Evolutionary conservation across 345 rosid genomes (phyloP).

Genomic region (Gossypium longicalyx): DNA sequence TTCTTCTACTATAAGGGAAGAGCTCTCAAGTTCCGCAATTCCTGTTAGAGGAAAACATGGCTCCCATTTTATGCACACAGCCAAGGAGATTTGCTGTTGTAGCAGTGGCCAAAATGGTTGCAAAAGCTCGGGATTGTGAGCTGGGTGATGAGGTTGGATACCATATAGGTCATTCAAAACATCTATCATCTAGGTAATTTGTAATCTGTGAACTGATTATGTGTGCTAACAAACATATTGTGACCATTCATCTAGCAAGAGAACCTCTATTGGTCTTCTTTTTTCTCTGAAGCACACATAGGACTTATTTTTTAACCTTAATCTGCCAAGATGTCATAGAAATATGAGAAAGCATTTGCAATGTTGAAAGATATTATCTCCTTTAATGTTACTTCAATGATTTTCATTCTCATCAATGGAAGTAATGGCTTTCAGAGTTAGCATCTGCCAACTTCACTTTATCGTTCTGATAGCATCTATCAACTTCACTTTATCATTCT

Average conservation of each 20-base stretch:
- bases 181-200: constrained; percentile 51
- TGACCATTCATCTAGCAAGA: neutral
- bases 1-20: constrained; percentile 50
- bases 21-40: constrained; percentile 97
- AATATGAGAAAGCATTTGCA: neutral
- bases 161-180: constrained; percentile 87
- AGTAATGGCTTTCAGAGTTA: constrained; percentile 2
- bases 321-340: neutral
- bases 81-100: constrained; percentile 97
- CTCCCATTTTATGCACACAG: constrained; percentile 80
- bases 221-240: neutral
- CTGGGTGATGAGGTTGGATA: constrained; percentile 88
- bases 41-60: constrained; percentile 63
- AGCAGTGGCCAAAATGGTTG: constrained; percentile 93
- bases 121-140: constrained; percentile 70
- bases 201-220: neutral
- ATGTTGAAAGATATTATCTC: neutral
- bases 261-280: neutral
- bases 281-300: neutral
- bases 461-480: neutral
- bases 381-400: neutral
- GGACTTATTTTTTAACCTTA: neutral
- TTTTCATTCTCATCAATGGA: neutral
- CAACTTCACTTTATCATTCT: neutral
- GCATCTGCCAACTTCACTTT: neutral